Evolutionary conservation across 352 stramenopile genomes (phyloP), one percentile per base, ranked within the genome.

Genomic region (Phytophthora tentaculata): DNA sequence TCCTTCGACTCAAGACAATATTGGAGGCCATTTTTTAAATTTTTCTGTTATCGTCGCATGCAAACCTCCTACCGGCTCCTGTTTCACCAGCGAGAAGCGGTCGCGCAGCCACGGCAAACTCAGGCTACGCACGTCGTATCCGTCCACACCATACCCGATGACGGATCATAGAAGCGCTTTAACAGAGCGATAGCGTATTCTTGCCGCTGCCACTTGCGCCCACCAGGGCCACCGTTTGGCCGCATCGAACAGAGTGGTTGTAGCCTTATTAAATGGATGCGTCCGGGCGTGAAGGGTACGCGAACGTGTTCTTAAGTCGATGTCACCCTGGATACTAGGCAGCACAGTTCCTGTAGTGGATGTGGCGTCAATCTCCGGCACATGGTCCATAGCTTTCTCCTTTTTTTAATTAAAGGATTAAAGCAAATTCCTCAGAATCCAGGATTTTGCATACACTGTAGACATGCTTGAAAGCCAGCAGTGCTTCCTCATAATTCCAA

Each of bases 101-200:
- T 79, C 62, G 10, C 71, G 71, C 0, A 79, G 62, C 71, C 71
- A 79, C 22, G 73, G 60, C 37, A 79, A 12, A 29, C 76, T 79
- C 29, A 76, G 49, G 1, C 73, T 67, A 45, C 73, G 76, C 8
- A 79, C 56, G 35, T 79, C 50, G 59, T 65, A 48, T 0, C 71
- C 67, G 29, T 79, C 71, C n/a, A 79, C 13, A 79, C 64, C 22
- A 66, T 58, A 29, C 71, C 71, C 17, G 71, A 63, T 43, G 54
- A 24, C 26, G 71, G 71, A 32, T 79, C 71, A 35, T 79, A 79
- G 45, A 79, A 79, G 4, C 71, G 62, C 44, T 79, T 62, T 44
- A 79, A n/a, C 0, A 79, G 49, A 13, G 71, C 70, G 14, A 79
- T 79, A 19, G 71, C 71, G 71, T 79, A 52, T 67, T 79, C 43